phyloP scores from a whole-genome alignment of 805 yeast genomes.

The Barnettozyma siamensis region DNA sequence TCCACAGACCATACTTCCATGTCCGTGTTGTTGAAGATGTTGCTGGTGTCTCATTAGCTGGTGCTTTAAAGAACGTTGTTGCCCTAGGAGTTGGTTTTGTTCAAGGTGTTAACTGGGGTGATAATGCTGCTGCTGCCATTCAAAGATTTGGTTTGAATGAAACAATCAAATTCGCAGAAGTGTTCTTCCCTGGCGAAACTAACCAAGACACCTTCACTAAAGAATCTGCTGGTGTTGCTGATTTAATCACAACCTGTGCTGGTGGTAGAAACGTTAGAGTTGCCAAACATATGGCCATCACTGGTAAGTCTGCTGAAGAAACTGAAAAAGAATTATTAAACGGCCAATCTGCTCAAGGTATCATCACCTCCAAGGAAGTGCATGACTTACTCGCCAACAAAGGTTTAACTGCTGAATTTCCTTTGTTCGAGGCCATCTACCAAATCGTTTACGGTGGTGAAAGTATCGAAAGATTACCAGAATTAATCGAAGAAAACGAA shows the following conservation, averaged over 20 bases:
- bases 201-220: conserved; percentile 69
- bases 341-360: conserved; percentile 97
- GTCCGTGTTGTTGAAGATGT: conserved; percentile 89
- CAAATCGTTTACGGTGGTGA: conserved; percentile 73
- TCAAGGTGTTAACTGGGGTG: conserved; percentile 98
- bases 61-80: conserved; percentile 94
- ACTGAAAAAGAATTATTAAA: conserved; percentile 83
- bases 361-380: conserved; percentile 86
- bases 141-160: conserved; percentile 94
- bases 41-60: conserved; percentile 93
- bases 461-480: conserved; percentile 71
- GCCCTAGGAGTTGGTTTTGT: conserved; percentile 97
- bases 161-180: conserved; percentile 78
- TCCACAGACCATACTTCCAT: conserved; percentile 98
- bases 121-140: conserved; percentile 95
- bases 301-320: conserved; percentile 69
- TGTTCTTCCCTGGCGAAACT: conserved; percentile 57
- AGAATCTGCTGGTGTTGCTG: conserved; percentile 98
- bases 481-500: conserved; percentile 46
- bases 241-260: conserved; percentile 92
- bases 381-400: conserved; percentile 47
- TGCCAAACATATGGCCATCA: conserved; percentile 77
- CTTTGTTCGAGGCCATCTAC: conserved; percentile 63
- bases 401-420: conserved; percentile 53
- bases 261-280: conserved; percentile 97